Base-by-base conservation (phyloP, 805 yeast species). In the Metschnikowia shivogae region DNA sequence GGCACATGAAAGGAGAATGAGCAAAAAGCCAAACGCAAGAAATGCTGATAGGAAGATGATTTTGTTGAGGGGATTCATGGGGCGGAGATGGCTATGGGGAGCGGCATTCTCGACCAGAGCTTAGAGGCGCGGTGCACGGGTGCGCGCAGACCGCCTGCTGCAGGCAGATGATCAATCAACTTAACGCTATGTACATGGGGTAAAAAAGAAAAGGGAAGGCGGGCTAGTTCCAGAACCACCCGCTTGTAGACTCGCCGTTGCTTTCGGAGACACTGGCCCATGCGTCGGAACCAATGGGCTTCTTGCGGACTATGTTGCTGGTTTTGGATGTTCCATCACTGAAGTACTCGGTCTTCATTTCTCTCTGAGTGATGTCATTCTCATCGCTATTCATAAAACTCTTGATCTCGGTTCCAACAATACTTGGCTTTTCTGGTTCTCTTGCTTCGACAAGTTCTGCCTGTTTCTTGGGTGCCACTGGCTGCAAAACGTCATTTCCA, bases 1-100 rank as follows among this genome's bases (percentile, higher is more conserved):
- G 30, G 77, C 77, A 55, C 77, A 72, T 43, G 74, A 69, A 47
- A 72, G 63, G 34, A 72, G 55, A 35, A 72, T 72, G 34, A 72
- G 57, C 26, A 72, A 59, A 52, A 72, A 72, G 28, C 77, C 77
- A 14, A 72, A 62, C 7, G 77, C 77, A 31, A 72, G 58, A 42
- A 72, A 67, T 36, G 75, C 76, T 43, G 73, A 68, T 42, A 72
- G 63, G 57, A 72, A 71, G 51, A 72, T 71, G 53, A 72, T 72
- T 49, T 72, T 70, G 54, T 72, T 72, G 54, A 72, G 65, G 39
- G 76, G 75, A 56, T 71, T 70, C 75, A 70, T 71, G 48, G 36
- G 30, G 13, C 10, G 33, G 10, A 29, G 24, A 6, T 22, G 3
- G 4, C 34, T 37, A 33, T 37, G 40, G 26, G 12, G 40, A 37